phyloP scores from a whole-genome alignment of 2,329 filamentous ascomycete genomes.

The Cercospora janseana region DNA sequence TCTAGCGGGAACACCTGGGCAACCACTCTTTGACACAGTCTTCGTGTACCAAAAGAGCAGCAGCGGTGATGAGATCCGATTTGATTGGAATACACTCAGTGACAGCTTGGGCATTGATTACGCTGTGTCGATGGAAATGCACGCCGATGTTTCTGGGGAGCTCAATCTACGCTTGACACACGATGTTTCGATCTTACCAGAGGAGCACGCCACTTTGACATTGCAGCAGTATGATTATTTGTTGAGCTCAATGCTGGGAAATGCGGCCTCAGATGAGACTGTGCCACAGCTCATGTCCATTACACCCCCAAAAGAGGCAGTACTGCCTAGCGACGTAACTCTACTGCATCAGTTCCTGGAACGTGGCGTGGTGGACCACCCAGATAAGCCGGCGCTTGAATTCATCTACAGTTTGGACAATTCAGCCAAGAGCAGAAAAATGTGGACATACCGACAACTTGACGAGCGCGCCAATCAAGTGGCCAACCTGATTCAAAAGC shows the following conservation, averaged over 20 bases:
- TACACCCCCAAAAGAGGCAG: conserved; percentile 58
- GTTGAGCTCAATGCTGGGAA: conserved; percentile 56
- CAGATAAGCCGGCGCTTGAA: conserved; percentile 67
- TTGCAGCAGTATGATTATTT: conserved; percentile 69
- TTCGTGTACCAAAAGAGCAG: conserved; percentile 72
- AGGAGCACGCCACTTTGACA: conserved; percentile 64
- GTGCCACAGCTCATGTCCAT: conserved; percentile 51
- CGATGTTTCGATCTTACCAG: conserved; percentile 62
- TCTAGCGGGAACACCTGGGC: conserved; percentile 64
- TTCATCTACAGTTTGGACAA: conserved; percentile 56
- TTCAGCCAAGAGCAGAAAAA: conserved; percentile 46
- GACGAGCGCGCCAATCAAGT: conserved; percentile 69
- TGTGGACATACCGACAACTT: conserved; percentile 75
- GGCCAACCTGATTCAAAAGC: conserved; percentile 60
- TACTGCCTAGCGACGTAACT: conserved; percentile 57
- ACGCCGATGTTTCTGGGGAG: conserved; percentile 51
- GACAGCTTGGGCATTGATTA: conserved; percentile 75
- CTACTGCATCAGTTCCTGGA: conserved; percentile 81
- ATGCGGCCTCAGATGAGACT: background rate
- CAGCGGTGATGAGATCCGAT: conserved; percentile 15
- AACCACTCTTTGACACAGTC: conserved; percentile 76
- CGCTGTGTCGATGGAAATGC: conserved; percentile 74
- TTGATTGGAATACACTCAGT: conserved; percentile 59
- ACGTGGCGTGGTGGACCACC: conserved; percentile 53
- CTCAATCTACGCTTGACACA: conserved; percentile 67